Evolutionary conservation across 2,329 filamentous ascomycete genomes (phyloP).

Genomic region (Bipolaris gigantea): DNA sequence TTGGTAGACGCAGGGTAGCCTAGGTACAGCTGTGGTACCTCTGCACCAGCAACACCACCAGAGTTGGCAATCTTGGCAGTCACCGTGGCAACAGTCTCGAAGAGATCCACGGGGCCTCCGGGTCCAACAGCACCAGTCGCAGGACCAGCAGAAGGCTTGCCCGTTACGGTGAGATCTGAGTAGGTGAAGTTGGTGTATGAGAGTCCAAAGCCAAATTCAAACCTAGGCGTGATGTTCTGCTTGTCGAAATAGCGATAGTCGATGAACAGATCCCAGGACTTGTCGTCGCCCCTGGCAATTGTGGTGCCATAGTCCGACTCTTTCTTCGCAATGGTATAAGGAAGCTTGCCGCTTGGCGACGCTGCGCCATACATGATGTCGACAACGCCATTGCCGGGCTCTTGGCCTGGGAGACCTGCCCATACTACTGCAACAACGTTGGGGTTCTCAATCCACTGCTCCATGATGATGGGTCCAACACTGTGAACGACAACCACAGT

Average conservation of each 20-base stretch:
- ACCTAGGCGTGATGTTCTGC: conserved; percentile 46
- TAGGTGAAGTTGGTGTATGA: conserved; percentile 50
- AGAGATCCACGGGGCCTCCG: conserved; percentile 39
- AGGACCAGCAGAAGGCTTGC: conserved; percentile 27
- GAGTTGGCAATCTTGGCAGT: conserved; percentile 42
- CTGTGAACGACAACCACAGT: conserved; percentile 46
- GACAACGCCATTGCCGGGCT: conserved; percentile 51
- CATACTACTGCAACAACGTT: conserved; percentile 47
- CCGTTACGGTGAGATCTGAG: conserved; percentile 33
- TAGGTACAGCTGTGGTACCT: conserved; percentile 46
- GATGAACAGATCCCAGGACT: conserved; percentile 49
- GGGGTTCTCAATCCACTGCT: conserved; percentile 41
- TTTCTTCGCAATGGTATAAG: conserved; percentile 51
- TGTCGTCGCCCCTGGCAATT: conserved; percentile 22
- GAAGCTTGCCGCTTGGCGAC: conserved; percentile 58
- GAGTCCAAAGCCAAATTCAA: conserved; percentile 52
- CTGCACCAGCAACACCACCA: conserved; percentile 40
- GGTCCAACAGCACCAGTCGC: conserved; percentile 30
- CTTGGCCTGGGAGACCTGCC: conserved; percentile 43
- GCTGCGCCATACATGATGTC: conserved; percentile 52
- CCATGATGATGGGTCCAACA: conserved; percentile 44
- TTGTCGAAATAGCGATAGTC: conserved; percentile 52
- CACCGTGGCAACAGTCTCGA: conserved; percentile 40
- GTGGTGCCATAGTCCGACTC: conserved; percentile 37
- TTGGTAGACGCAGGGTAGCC: conserved; percentile 37